These are phyloP conservation scores for Lactifluus piperatus DNA, from an alignment of 768 basidiomycete species.

Conservation along the genomic window DNA sequence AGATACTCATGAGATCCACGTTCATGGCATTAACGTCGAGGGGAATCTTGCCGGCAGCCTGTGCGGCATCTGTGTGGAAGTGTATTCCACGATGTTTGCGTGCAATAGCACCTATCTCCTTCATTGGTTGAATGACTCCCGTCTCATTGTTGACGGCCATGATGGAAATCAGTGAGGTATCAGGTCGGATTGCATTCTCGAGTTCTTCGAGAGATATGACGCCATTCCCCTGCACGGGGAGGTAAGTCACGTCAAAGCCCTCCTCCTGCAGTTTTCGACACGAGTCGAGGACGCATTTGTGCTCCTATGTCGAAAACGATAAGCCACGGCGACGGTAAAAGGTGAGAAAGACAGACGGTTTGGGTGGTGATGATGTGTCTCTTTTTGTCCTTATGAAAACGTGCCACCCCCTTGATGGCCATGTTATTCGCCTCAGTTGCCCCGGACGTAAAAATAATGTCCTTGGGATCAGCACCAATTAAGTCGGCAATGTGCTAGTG, in stretches of 20 bases:
- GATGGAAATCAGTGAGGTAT: conserved; percentile 89
- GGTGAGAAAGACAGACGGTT: conserved; percentile 48
- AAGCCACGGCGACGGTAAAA: background rate
- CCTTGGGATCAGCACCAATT: conserved; percentile 91
- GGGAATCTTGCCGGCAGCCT: conserved; percentile 87
- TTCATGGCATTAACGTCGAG: conserved; percentile 93
- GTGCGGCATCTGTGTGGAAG: conserved; percentile 97
- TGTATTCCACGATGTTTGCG: conserved; percentile 85
- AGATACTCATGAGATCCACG: conserved; percentile 92
- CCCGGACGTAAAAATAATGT: conserved; percentile 95
- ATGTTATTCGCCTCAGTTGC: conserved; percentile 98
- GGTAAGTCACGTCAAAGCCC: conserved; percentile 95
- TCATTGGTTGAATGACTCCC: conserved; percentile 94
- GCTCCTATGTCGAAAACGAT: conserved; percentile 53
- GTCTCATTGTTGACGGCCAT: conserved; percentile 99
- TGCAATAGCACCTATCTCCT: conserved; percentile 83
- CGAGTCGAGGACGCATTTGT: conserved; percentile 98
- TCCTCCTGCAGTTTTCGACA: conserved; percentile 93
- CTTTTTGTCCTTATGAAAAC: conserved; percentile 91
- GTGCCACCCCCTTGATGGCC: conserved; percentile 93
- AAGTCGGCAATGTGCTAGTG: conserved; percentile 81
- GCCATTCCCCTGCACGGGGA: conserved; percentile 88
- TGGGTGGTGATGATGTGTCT: conserved; percentile 91
- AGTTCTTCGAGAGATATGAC: conserved; percentile 70
- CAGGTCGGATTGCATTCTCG: conserved; percentile 83